Percentiles rank a stretch among this genome's conserved stretches.
Conservation (phyloP, 2,329 filamentous ascomycete genomes). For the Colletotrichum australisinense region DNA sequence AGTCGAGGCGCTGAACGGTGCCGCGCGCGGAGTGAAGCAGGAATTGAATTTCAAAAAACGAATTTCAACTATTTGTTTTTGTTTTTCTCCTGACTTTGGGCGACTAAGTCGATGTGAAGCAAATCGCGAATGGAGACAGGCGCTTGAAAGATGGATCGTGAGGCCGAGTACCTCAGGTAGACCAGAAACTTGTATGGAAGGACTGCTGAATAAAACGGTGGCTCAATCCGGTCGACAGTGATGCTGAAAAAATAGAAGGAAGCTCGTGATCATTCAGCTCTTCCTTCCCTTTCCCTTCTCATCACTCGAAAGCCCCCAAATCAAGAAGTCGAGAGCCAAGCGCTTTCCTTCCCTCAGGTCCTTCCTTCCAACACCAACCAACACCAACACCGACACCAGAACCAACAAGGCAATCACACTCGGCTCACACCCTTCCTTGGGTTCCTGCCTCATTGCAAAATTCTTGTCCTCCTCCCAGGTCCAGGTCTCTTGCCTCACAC, state of each 20-base stretch:
- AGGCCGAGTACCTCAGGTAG: too few relatives aligned
- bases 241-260: background rate
- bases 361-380: background rate
- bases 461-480: background rate
- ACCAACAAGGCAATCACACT: conserved; percentile 1
- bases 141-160: background rate
- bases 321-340: conserved; percentile 15
- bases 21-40: conserved; percentile 35
- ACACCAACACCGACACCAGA: background rate
- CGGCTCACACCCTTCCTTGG: background rate
- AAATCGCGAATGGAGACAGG: conserved; percentile 15
- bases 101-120: background rate
- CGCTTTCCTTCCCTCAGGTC: conserved; percentile 5
- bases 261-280: background rate
- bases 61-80: background rate
- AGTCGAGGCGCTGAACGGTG: conserved; percentile 30
- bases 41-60: background rate
- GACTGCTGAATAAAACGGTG: background rate
- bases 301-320: background rate
- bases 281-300: background rate
- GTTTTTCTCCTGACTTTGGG: background rate
- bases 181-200: background rate
- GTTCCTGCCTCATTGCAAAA: background rate
- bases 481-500: background rate
- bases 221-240: background rate